Evolutionary conservation across 768 basidiomycete species (phyloP).

Genomic region (Ephemerocybe angulata): DNA sequence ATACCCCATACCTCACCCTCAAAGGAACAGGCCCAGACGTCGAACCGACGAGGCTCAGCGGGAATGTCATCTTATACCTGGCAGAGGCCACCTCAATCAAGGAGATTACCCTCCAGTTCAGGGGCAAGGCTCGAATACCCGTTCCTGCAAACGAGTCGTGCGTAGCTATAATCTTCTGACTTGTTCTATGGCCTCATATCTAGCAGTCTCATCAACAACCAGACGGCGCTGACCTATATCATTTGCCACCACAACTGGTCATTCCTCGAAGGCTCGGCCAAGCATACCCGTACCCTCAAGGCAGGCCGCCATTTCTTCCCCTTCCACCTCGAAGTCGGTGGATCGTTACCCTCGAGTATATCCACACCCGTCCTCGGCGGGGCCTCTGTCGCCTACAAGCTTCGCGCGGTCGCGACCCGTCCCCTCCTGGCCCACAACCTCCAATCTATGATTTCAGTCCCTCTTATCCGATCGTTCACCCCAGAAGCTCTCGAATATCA

Average conservation of each 20-base stretch:
- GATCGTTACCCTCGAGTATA: conserved; percentile 78
- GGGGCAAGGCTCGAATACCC: conserved; percentile 77
- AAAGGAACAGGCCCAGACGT: conserved; percentile 80
- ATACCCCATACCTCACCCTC: conserved; percentile 65
- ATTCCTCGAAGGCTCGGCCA: conserved; percentile 81
- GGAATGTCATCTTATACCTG: conserved; percentile 76
- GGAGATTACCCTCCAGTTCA: conserved; percentile 79
- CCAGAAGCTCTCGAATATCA: conserved; percentile 91
- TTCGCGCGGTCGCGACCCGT: conserved; percentile 80
- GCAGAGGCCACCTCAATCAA: conserved; percentile 79
- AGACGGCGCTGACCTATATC: conserved; percentile 50
- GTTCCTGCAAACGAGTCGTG: conserved; percentile 55
- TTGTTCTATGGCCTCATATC: conserved; percentile 9
- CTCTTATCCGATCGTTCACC: conserved; percentile 69
- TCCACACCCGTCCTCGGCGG: conserved; percentile 50
- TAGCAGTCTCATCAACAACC: conserved; percentile 39
- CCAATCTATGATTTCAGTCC: conserved; percentile 56
- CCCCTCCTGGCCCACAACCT: conserved; percentile 54
- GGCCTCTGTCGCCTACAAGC: conserved; percentile 80
- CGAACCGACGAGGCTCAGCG: conserved; percentile 77
- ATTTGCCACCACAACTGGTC: conserved; percentile 88
- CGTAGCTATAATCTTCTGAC: conserved; percentile 24
- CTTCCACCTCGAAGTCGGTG: conserved; percentile 83
- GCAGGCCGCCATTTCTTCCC: conserved; percentile 94
- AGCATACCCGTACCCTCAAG: conserved; percentile 83